Conservation (phyloP, 2,329 filamentous ascomycete species). For the Pseudocercospora macadamiae region DNA sequence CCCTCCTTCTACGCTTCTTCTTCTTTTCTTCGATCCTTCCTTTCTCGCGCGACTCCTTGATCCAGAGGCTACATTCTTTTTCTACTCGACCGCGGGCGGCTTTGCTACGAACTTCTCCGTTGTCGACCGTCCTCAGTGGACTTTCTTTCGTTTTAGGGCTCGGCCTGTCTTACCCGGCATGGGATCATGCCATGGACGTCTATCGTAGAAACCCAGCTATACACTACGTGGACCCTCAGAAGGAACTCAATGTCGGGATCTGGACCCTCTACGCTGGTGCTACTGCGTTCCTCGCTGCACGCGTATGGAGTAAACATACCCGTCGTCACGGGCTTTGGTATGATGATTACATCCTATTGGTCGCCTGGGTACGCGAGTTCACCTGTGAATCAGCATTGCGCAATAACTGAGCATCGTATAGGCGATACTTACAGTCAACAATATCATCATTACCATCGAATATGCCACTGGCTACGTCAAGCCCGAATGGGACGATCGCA, state of each 20-base stretch:
- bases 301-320: constrained; percentile 43
- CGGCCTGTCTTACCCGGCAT: constrained; percentile 12
- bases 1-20: constrained; percentile 1
- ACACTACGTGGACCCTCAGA: constrained; percentile 41
- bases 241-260: constrained; percentile 42
- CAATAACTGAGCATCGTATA: constrained; percentile 27
- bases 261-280: constrained; percentile 45
- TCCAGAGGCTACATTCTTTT: neutral
- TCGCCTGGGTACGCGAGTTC: constrained; percentile 39
- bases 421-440: constrained; percentile 50
- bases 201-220: constrained; percentile 19
- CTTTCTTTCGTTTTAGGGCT: neutral
- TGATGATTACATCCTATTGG: constrained; percentile 44
- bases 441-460: constrained; percentile 51
- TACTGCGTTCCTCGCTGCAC: constrained; percentile 40
- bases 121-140: neutral
- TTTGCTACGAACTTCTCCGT: neutral
- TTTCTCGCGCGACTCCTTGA: neutral
- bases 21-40: constrained; percentile 1
- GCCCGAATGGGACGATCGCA: constrained; percentile 54
- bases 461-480: constrained; percentile 55
- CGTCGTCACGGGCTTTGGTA: constrained; percentile 46
- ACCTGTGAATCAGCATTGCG: neutral
- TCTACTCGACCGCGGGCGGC: neutral
- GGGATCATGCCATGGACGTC: constrained; percentile 23